Percentiles rank a stretch among this genome's conserved stretches.
phyloP scores from a whole-genome alignment of 2,329 filamentous ascomycete genomes.

The Sporothrix humicola region DNA sequence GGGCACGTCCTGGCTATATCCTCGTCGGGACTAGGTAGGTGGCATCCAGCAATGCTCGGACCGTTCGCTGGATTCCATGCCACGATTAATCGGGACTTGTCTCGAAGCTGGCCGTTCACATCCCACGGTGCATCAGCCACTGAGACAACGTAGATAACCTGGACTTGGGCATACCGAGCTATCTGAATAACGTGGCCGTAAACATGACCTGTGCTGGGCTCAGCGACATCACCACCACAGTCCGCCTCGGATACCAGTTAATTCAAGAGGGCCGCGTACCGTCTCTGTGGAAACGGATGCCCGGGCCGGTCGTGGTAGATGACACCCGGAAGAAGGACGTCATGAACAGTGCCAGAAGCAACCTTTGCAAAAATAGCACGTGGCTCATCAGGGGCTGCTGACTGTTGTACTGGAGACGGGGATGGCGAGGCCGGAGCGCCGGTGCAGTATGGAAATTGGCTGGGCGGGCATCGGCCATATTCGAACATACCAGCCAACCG shows the following conservation, averaged over 20 bases:
- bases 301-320: slow-evolving; percentile 4
- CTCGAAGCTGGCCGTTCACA: not conserved
- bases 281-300: not conserved
- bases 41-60: too few species aligned
- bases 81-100: not conserved
- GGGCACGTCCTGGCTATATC: too few species aligned
- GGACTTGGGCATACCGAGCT: not conserved
- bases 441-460: not conserved
- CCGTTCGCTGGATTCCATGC: not conserved
- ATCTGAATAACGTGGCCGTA: slow-evolving; percentile 1
- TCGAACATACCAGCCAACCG: not conserved
- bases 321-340: slow-evolving; percentile 4
- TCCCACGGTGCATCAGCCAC: not conserved
- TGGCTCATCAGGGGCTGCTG: not conserved
- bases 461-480: not conserved
- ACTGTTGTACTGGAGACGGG: not conserved
- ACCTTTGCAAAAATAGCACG: not conserved
- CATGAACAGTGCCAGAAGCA: not conserved
- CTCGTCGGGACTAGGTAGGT: too few species aligned
- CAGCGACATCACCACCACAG: not conserved
- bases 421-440: not conserved
- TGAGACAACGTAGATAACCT: slow-evolving; percentile 5
- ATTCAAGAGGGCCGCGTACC: slow-evolving; percentile 4
- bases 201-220: slow-evolving; percentile 5
- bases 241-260: not conserved